A percentile compares a stretch with the other conserved stretches of the same genome.
These are phyloP conservation scores for Penicillium sp. DNA, from an alignment of 2,329 filamentous ascomycete species.

Conservation along the genomic window DNA sequence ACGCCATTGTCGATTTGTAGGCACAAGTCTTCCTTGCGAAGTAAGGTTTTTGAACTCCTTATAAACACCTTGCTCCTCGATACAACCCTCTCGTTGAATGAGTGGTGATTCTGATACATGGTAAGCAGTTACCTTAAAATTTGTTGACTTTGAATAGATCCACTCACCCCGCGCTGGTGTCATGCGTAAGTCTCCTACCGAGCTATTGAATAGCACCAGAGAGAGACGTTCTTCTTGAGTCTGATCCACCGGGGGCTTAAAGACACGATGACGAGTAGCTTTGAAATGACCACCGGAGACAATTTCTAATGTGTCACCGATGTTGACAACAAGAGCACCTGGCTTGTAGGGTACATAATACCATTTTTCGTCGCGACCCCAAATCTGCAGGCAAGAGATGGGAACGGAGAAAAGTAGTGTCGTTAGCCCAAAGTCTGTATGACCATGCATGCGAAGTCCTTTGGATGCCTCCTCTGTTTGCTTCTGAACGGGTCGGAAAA, in stretches of 20 bases:
- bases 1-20: constrained; percentile 51
- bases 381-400: constrained; percentile 51
- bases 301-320: constrained; percentile 47
- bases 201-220: constrained; percentile 49
- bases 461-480: constrained; percentile 39
- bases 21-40: constrained; percentile 42
- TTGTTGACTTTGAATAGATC: neutral
- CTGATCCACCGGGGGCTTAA: constrained; percentile 44
- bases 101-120: constrained; percentile 33
- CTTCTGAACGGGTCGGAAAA: constrained; percentile 41
- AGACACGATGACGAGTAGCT: constrained; percentile 48
- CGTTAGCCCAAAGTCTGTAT: constrained; percentile 51
- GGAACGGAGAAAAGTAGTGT: constrained; percentile 52
- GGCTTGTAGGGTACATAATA: constrained; percentile 46
- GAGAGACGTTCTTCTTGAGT: constrained; percentile 28
- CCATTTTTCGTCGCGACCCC: constrained; percentile 48
- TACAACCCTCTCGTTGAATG: constrained; percentile 46
- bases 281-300: constrained; percentile 51
- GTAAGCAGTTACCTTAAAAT: neutral
- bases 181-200: constrained; percentile 47
- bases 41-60: constrained; percentile 49
- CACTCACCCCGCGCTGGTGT: constrained; percentile 36
- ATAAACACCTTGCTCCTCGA: constrained; percentile 48
- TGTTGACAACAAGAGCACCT: constrained; percentile 53
- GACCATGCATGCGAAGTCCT: constrained; percentile 46